Evolutionary conservation across 2,329 filamentous ascomycete genomes (phyloP).

Genomic region (Madurella fahalii): DNA sequence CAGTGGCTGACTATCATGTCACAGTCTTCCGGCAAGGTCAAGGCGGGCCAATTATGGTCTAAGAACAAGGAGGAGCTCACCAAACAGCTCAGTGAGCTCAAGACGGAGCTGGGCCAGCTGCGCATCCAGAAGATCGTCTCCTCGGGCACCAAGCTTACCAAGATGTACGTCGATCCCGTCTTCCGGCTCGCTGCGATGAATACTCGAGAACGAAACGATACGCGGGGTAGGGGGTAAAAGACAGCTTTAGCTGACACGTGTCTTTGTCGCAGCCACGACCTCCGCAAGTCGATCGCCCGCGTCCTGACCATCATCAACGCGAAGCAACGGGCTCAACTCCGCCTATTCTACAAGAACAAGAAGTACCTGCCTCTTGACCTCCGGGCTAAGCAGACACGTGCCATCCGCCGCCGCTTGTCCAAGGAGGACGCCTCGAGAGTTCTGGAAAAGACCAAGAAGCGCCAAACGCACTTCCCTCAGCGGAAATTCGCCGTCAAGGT

Average conservation of each 20-base stretch:
- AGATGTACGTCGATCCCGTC: conserved; percentile 66
- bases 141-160: conserved; percentile 91
- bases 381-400: conserved; percentile 96
- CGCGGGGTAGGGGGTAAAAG: background rate
- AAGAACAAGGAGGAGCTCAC: conserved; percentile 99
- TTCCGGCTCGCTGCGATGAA: background rate
- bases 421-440: conserved; percentile 80
- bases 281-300: conserved; percentile 99
- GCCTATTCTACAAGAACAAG: conserved; percentile 99
- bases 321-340: conserved; percentile 97
- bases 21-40: conserved; percentile 69
- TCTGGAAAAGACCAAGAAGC: conserved; percentile 97
- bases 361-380: conserved; percentile 99
- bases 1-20: conserved; percentile 35
- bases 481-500: conserved; percentile 99
- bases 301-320: conserved; percentile 99
- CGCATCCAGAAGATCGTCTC: conserved; percentile 98
- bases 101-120: conserved; percentile 93
- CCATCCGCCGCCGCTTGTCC: conserved; percentile 91
- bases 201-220: background rate
- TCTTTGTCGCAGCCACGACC: conserved; percentile 70
- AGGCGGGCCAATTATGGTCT: conserved; percentile 93
- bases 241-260: conserved; percentile 25
- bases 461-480: conserved; percentile 91
- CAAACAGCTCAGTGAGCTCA: conserved; percentile 92